phyloP scores from a whole-genome alignment of 176 grass and related monocot genomes.

The Phoenix dactylifera region DNA sequence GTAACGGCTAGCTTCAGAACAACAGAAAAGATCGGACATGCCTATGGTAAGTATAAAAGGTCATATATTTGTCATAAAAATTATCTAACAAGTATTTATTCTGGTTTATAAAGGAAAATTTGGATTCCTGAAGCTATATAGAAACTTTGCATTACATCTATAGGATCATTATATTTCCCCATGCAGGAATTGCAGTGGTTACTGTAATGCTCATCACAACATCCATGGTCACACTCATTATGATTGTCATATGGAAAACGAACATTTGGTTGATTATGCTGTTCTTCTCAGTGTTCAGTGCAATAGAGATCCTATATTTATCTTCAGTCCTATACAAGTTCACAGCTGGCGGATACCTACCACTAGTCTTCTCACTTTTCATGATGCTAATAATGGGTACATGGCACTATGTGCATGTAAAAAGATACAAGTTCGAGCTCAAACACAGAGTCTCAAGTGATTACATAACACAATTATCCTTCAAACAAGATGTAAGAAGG shows the following conservation, averaged over 20 bases:
- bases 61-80: too few species aligned
- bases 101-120: too few species aligned
- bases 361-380: too few species aligned
- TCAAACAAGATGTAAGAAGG: too few species aligned
- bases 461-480: too few species aligned
- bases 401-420: too few species aligned
- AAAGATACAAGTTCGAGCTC: too few species aligned
- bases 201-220: constrained; percentile 48
- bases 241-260: constrained; percentile 46
- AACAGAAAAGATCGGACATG: constrained; percentile 48
- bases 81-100: too few species aligned
- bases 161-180: neutral
- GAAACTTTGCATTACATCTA: neutral
- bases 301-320: neutral
- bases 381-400: too few species aligned
- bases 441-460: too few species aligned
- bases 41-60: constrained; percentile 33
- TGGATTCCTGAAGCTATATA: too few species aligned
- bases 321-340: neutral
- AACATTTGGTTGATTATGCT: neutral
- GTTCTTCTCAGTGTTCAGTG: neutral
- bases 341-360: too few species aligned
- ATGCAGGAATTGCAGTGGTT: constrained; percentile 46
- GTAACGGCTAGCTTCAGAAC: constrained; percentile 41
- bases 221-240: constrained; percentile 39